Evolutionary conservation across 345 rosid species (phyloP), one percentile per base, ranked within the genome.

Genomic region (Gossypium herbaceum): DNA sequence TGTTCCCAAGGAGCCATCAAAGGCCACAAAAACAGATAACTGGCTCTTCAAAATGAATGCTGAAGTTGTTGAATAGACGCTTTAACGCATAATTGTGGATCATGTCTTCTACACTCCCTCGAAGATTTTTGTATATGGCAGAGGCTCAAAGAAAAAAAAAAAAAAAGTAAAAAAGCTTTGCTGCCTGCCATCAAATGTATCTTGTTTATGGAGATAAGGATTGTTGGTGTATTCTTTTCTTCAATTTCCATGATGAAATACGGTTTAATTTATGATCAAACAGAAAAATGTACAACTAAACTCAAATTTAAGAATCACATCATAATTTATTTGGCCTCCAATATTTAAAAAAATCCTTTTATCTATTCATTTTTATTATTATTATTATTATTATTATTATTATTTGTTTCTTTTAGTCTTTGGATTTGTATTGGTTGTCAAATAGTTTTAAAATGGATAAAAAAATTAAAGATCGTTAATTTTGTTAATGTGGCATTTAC

Each of bases 1-100:
- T 95, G 57, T 90, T 93, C 80, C 91, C 90, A 10, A 84, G 83
- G 78, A 75, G 66, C 78, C 76, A 72, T 12, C 81, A 74, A 13
- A 80, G 72, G 79, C 72, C 70, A 25, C 83, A 64, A 12, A 79
- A 79, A 77, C 78, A 75, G 58, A 83, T 51, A 79, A 79, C 86
- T 71, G 61, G 75, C 90, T 29, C 85, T 79, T 76, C 87, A 82
- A 81, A 89, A 84, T 48, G 88, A 86, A 68, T 68, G 72, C 47
- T 81, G 67, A 77, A 29, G 44, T 19, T n/a, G 5, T 22, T 24
- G 12, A 63, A 61, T 58, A 24, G 63, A 12, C 29, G 16, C 1
- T 27, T 7, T 71, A 74, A 71, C 7, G 52, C 75, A 25, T 13
- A 59, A 56, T 52, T 78, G 48, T 55, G 71, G 65, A 70, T 72